Evolutionary conservation across 23 red algal genomes (phyloP).

Genomic region (Agarophyton chilense): DNA sequence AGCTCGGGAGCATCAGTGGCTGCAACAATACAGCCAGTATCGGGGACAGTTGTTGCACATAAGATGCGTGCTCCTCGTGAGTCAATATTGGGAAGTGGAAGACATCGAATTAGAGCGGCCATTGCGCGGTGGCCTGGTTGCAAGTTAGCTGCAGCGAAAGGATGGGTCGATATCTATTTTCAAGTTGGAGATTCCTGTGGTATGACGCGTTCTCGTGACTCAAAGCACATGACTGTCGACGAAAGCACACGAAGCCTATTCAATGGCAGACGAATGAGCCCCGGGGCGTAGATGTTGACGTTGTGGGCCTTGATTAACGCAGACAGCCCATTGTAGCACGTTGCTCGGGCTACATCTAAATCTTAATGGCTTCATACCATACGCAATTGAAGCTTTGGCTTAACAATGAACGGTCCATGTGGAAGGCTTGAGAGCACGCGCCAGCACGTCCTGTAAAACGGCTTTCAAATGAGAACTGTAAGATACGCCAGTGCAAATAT

Average conservation of each 20-base stretch:
- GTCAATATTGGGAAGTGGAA: conserved; percentile 23
- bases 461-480: too few species aligned
- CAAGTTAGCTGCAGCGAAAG: not conserved
- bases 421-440: too few species aligned
- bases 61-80: conserved; percentile 36
- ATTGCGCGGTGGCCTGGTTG: not conserved
- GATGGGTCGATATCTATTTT: not conserved
- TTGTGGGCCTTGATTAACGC: not conserved
- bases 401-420: too few species aligned
- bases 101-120: conserved; percentile 39
- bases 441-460: too few species aligned
- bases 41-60: conserved; percentile 34
- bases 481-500: too few species aligned
- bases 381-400: too few species aligned
- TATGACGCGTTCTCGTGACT: not conserved
- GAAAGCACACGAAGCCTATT: not conserved
- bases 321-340: not conserved
- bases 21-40: not conserved
- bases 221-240: not conserved
- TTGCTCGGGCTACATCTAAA: too few species aligned
- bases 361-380: too few species aligned
- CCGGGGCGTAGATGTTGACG: not conserved
- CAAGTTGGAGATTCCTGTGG: conserved; percentile 1
- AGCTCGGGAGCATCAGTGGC: conserved; percentile 51
- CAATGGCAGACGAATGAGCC: not conserved